Evolutionary conservation across 2,329 filamentous ascomycete species (phyloP), one percentile per base, ranked within the genome.

Genomic region (Huntiella decipiens): DNA sequence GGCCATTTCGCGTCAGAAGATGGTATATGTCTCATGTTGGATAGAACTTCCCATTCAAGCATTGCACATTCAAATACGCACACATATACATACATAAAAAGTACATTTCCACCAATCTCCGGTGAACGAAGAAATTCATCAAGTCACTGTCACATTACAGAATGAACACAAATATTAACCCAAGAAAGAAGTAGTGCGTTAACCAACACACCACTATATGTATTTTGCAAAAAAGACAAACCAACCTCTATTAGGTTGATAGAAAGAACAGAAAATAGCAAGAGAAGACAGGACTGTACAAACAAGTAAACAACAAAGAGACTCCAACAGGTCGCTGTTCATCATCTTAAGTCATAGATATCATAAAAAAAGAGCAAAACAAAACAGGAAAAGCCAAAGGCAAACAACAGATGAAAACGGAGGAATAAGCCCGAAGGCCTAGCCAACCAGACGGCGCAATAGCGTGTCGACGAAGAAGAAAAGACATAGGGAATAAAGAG

Each of bases 301-400:
- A 13, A 31, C 32, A 46, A 38, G 46, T 36, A 51, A 50, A 17
- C 35, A 49, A 41, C 5, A 33, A 33, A 16, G 31, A 44, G 3
- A 22, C 5, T 13, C 6, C 19, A 46, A 10, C 13, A 47, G 38
- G 28, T 38, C 37, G 48, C 45, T 44, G 44, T 17, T 42, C 45
- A 45, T 45, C 17, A 45, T 38, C 42, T 43, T 36, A 41, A 31
- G 22, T 36, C 42, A 41, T 45, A 48, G 49, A 32, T 17, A 19
- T 49, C 44, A 43, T 51, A 44, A 47, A 34, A 43, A 32, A 42
- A 35, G 19, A 35, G 33, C 11, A 32, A 34, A 40, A 32, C 28
- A 43, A 42, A 31, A 41, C 19, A 41, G 42, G 31, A 12, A 41
- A 38, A 42, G 41, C 16, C 31, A 12, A 40, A 38, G 17, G 34